Base-by-base conservation (phyloP, 352 stramenopile genomes). In the Globisporangium recalcitrans region DNA sequence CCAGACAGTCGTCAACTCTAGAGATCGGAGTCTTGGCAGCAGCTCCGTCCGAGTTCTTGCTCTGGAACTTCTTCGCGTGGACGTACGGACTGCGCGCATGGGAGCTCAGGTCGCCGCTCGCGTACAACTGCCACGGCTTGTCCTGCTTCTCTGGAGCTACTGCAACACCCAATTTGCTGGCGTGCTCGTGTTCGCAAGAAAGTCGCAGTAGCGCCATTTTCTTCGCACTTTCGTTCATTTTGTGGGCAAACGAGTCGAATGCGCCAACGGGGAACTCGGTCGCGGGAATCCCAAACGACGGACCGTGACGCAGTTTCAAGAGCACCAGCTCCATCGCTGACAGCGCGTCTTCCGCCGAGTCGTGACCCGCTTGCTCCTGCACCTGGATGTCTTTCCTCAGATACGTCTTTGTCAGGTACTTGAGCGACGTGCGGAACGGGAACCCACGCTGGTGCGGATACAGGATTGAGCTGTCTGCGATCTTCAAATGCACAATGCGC, bases 401-500 rank as follows among this genome's bases (percentile, higher is more conserved):
- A 52, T 79, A 95, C n/a, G 83, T 94, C 63, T 93, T 90, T 1
- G 80, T 87, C 53, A 96, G 63, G 40, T 84, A 80, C 67, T 96
- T 96, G 7, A 96, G 72, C 24, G 82, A 92, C 27, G 82, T 79
- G 36, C 84, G 80, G 64, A 93, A 95, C 7, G 85, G 83, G 66
- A 94, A 93, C 0, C 86, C 87, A 1, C 85, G 82, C 54, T 84
- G 68, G 62, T 96, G 87, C n/a, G 83, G 83, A 48, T 90, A 96
- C 60, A 96, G 52, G 26, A 96, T 79, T 1, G 85, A 71, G 8
- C 87, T 96, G 65, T 96, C 88, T 1, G 71, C 82, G 34, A 93
- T 74, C 4, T 68, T 75, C 4, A 71, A 40, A 51, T 96, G 88
- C 21, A 94, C 80, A 16, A 96, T 68, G 4, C 86, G 77, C 22